These are phyloP conservation scores for Aureobasidium sp. DNA, from an alignment of 2,329 filamentous ascomycete genomes.

Conservation along the genomic window DNA sequence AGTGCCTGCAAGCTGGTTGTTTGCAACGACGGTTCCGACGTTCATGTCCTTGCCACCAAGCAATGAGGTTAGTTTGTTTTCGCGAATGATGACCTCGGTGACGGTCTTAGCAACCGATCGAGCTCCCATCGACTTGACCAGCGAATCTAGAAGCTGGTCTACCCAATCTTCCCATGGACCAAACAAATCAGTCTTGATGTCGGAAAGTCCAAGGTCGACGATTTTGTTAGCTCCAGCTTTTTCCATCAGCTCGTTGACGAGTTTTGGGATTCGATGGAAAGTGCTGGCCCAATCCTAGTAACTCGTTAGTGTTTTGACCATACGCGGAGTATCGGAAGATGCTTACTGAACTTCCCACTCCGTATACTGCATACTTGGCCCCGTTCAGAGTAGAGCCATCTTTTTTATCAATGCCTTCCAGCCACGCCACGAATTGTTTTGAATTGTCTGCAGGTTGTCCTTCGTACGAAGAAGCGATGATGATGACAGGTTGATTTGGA, in stretches of 20 bases:
- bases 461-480: slow-evolving; percentile 38
- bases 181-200: slow-evolving; percentile 35
- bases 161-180: slow-evolving; percentile 37
- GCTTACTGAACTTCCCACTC: slow-evolving; percentile 31
- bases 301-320: not conserved
- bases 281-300: slow-evolving; percentile 34
- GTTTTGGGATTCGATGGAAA: slow-evolving; percentile 36
- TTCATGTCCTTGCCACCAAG: slow-evolving; percentile 50
- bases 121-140: slow-evolving; percentile 41
- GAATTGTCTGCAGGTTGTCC: slow-evolving; percentile 39
- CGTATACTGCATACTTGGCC: slow-evolving; percentile 36
- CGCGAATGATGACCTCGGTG: not conserved
- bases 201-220: slow-evolving; percentile 30
- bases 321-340: no score
- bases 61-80: not conserved
- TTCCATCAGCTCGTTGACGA: slow-evolving; percentile 25
- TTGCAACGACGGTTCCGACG: slow-evolving; percentile 55
- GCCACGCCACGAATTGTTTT: slow-evolving; percentile 36
- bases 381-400: slow-evolving; percentile 26
- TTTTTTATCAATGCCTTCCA: slow-evolving; percentile 20
- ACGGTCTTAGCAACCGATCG: not conserved
- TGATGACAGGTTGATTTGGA: slow-evolving; percentile 32
- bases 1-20: slow-evolving; percentile 46
- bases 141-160: slow-evolving; percentile 31
- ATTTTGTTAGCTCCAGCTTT: slow-evolving; percentile 25